These are phyloP conservation scores for Tuber umbilicatum DNA, from an alignment of 495 filamentous ascomycete species.

Conservation along the genomic window DNA sequence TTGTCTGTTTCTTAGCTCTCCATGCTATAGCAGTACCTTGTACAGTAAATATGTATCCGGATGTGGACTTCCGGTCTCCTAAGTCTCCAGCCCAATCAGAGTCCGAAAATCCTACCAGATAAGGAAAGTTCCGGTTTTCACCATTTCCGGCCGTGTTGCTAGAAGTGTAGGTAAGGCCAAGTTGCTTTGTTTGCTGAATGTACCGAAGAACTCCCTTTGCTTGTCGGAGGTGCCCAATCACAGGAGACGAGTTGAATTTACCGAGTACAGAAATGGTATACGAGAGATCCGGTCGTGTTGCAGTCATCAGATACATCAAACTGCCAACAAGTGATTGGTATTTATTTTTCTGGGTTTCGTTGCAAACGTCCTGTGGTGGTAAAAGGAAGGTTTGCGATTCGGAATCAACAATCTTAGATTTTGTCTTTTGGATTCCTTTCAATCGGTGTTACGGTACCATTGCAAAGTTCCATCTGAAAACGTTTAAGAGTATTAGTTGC, in stretches of 20 bases:
- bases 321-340: neutral
- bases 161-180: neutral
- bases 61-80: neutral
- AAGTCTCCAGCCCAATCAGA: conserved; percentile 15
- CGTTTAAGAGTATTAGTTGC: neutral
- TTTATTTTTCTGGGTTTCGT: neutral
- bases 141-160: too few species aligned
- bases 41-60: neutral
- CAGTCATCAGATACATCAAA: conserved; percentile 6
- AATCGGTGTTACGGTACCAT: neutral
- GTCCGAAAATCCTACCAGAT: conserved; percentile 12
- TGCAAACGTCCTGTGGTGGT: too few species aligned
- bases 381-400: too few species aligned
- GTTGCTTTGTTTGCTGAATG: neutral
- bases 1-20: neutral
- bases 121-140: neutral
- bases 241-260: conserved; percentile 6
- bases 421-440: neutral
- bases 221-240: neutral
- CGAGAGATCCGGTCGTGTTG: neutral
- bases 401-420: neutral
- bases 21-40: neutral
- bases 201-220: conserved; percentile 10
- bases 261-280: conserved; percentile 4
- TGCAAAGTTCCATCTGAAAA: neutral